Percentiles rank a stretch among this genome's conserved stretches.
Evolutionary conservation across 1,284 basidiomycete species (phyloP).

Genomic region (Naganishia sp.): DNA sequence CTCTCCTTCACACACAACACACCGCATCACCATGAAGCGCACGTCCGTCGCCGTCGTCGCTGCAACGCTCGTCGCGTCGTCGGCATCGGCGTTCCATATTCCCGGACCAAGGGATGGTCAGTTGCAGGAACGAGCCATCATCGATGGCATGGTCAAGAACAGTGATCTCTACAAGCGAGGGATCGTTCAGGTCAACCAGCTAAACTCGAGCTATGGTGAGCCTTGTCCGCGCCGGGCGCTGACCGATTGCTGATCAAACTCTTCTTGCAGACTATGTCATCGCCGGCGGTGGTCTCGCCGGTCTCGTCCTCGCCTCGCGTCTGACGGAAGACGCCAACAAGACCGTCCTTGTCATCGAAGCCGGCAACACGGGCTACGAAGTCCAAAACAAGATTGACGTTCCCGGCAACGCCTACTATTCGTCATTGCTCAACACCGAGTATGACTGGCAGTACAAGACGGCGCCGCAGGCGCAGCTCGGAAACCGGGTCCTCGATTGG

Average conservation of each 20-base stretch:
- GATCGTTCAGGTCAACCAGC: conserved; percentile 19
- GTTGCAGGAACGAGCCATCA: conserved; percentile 24
- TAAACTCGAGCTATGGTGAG: conserved; percentile 30
- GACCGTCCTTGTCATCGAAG: conserved; percentile 45
- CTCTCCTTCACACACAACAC: not conserved
- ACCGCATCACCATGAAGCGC: conserved; percentile 17
- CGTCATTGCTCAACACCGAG: conserved; percentile 34
- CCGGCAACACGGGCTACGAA: conserved; percentile 40
- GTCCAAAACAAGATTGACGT: conserved; percentile 34
- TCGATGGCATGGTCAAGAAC: conserved; percentile 26
- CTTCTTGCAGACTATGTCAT: conserved; percentile 35
- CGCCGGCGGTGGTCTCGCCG: conserved; percentile 41
- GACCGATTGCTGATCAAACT: not conserved
- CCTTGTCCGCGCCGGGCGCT: not conserved
- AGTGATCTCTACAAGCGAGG: conserved; percentile 29
- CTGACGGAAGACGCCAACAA: conserved; percentile 41
- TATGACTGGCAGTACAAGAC: conserved; percentile 37
- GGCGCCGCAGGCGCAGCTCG: conserved; percentile 28
- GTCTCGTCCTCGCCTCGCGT: conserved; percentile 43
- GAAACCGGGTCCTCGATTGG: conserved; percentile 52
- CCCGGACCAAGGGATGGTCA: conserved; percentile 21
- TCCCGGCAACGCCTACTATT: conserved; percentile 36
- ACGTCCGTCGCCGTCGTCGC: conserved; percentile 14
- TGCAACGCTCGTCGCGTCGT: conserved; percentile 14
- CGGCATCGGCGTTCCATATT: conserved; percentile 17